Evolutionary conservation across 306 rosid species (phyloP).

Genomic region (Erythrophleum fordii): DNA sequence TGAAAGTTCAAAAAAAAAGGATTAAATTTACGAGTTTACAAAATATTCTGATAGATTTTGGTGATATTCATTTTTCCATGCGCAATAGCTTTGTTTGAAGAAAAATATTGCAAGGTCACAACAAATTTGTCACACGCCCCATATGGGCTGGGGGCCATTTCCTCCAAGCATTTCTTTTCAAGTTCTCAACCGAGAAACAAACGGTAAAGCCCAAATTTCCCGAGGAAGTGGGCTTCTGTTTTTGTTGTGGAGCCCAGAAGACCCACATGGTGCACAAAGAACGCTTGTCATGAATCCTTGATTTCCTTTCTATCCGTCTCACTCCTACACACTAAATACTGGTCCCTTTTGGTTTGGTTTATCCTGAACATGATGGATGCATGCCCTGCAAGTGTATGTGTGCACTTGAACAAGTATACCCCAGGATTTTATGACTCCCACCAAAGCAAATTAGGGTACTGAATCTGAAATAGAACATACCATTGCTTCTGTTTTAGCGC

Average conservation of each 20-base stretch:
- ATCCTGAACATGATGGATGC: neutral
- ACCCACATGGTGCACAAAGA: neutral
- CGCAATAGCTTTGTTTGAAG: no score
- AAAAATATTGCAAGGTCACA: neutral
- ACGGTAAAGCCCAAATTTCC: neutral
- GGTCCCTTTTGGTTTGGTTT: conserved; percentile 25
- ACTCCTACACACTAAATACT: neutral
- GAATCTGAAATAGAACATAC: no score
- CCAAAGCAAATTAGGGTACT: conserved; percentile 3
- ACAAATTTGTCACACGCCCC: no score
- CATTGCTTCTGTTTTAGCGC: neutral
- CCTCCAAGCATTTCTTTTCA: no score
- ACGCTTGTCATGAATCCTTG: neutral
- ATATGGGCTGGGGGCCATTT: neutral
- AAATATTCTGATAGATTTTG: no score
- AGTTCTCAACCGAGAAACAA: neutral
- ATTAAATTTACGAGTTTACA: no score
- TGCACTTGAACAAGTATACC: no score
- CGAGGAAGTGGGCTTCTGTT: neutral
- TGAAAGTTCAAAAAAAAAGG: no score
- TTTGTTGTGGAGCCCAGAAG: neutral
- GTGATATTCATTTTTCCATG: no score
- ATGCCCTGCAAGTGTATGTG: neutral
- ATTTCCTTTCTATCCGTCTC: conserved; percentile 16
- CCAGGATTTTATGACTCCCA: neutral